These are phyloP conservation scores for Pseudogymnoascus sp. DNA, from an alignment of 2,329 filamentous ascomycete species.

Conservation along the genomic window DNA sequence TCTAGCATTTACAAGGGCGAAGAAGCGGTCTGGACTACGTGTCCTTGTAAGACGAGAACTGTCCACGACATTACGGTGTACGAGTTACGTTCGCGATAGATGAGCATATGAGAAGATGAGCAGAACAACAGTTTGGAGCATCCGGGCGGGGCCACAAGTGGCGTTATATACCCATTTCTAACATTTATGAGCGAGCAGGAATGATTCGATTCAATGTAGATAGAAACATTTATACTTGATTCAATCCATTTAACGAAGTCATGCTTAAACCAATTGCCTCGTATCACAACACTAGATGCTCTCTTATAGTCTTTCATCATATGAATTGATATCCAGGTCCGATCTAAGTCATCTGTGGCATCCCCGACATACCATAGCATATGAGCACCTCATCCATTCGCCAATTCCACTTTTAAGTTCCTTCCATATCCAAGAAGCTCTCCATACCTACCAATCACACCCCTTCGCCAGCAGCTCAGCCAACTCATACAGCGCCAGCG, in stretches of 20 bases:
- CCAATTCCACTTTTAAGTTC: background rate
- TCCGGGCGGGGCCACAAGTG: background rate
- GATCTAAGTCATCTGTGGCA: background rate
- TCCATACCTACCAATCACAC: conserved; percentile 52
- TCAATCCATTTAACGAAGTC: background rate
- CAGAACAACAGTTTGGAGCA: background rate
- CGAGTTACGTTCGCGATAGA: background rate
- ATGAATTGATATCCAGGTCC: background rate
- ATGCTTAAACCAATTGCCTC: background rate
- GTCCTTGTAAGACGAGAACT: background rate
- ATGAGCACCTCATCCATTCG: background rate
- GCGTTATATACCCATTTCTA: conserved; percentile 6
- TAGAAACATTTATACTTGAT: background rate
- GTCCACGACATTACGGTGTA: background rate
- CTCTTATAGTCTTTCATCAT: background rate
- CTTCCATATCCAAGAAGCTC: background rate
- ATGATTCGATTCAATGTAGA: background rate
- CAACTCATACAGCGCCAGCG: conserved; percentile 55
- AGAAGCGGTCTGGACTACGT: background rate
- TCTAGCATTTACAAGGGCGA: background rate
- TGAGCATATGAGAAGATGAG: background rate
- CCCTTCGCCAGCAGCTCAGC: conserved; percentile 48
- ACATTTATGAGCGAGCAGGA: background rate
- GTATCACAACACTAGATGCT: background rate
- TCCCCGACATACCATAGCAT: background rate